These are phyloP conservation scores for Plasmodium gaboni DNA, from an alignment of 169 alveolate species.

Conservation along the genomic window DNA sequence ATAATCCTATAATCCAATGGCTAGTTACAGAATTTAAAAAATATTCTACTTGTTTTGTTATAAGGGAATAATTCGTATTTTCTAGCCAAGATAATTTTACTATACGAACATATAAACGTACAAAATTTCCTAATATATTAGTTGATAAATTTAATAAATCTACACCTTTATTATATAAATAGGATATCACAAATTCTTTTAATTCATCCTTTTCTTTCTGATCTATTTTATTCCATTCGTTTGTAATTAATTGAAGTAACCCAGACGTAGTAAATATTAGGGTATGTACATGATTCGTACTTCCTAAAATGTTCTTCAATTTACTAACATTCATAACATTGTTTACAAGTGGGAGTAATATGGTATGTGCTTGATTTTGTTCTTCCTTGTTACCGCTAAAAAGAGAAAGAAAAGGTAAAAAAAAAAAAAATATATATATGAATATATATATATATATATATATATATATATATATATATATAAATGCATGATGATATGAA, in stretches of 20 bases:
- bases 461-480: background rate
- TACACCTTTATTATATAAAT: conserved; percentile 93
- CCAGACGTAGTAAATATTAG: conserved; percentile 90
- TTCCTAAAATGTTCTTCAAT: conserved; percentile 87
- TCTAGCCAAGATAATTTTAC: conserved; percentile 93
- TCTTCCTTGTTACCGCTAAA: conserved; percentile 90
- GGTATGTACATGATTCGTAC: conserved; percentile 89
- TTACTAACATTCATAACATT: conserved; percentile 88
- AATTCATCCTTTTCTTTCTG: conserved; percentile 91
- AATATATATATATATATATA: background rate
- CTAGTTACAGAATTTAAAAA: conserved; percentile 91
- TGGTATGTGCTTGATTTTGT: conserved; percentile 93
- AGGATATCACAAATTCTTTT: conserved; percentile 89
- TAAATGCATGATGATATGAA: background rate
- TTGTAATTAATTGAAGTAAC: conserved; percentile 87
- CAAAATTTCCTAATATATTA: conserved; percentile 90
- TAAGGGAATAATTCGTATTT: conserved; percentile 86
- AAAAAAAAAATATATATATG: background rate
- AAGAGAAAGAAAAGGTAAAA: background rate
- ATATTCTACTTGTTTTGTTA: conserved; percentile 85
- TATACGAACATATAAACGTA: conserved; percentile 90
- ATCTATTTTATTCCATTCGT: conserved; percentile 90
- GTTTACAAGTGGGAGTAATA: conserved; percentile 91
- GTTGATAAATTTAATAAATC: conserved; percentile 92
- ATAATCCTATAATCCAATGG: conserved; percentile 95